A percentile compares a stretch with the other conserved stretches of the same genome.
Conservation (phyloP, 2,329 filamentous ascomycete genomes). For the Fusarium kyushuense region DNA sequence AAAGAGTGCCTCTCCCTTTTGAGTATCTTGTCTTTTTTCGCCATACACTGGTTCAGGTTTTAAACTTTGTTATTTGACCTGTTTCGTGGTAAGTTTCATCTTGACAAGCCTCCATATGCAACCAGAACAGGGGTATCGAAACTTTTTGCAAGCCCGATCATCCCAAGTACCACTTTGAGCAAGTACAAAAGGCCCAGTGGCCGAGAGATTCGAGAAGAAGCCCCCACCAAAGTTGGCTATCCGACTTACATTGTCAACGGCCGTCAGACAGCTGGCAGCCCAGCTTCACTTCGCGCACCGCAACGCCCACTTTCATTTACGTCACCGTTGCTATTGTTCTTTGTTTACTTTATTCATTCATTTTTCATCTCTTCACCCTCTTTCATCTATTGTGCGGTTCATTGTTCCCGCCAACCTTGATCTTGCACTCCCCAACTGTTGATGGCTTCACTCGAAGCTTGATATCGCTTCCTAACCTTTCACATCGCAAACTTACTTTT, state of each 20-base stretch:
- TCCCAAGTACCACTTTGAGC: slow-evolving; percentile 13
- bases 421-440: neutral
- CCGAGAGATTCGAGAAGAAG: slow-evolving; percentile 5
- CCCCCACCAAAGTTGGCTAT: neutral
- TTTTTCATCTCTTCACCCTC: slow-evolving; percentile 5
- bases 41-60: neutral
- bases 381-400: slow-evolving; percentile 6
- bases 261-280: slow-evolving; percentile 11
- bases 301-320: slow-evolving; percentile 17
- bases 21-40: neutral
- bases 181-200: slow-evolving; percentile 29
- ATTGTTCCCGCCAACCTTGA: slow-evolving; percentile 19
- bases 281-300: slow-evolving; percentile 11
- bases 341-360: slow-evolving; percentile 22
- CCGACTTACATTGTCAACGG: slow-evolving; percentile 25
- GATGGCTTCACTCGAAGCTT: slow-evolving; percentile 25
- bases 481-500: neutral
- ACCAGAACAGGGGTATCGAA: slow-evolving; percentile 13
- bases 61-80: slow-evolving; percentile 10
- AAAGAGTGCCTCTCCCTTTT: slow-evolving; percentile 25
- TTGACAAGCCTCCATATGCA: slow-evolving; percentile 22
- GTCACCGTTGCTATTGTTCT: slow-evolving; percentile 5
- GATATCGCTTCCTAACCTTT: slow-evolving; percentile 1
- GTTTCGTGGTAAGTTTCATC: slow-evolving; percentile 33
- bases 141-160: neutral